Evolutionary conservation across 352 stramenopile species (phyloP), one percentile per base, ranked within the genome.

Genomic region (Phytophthora nicotianae): DNA sequence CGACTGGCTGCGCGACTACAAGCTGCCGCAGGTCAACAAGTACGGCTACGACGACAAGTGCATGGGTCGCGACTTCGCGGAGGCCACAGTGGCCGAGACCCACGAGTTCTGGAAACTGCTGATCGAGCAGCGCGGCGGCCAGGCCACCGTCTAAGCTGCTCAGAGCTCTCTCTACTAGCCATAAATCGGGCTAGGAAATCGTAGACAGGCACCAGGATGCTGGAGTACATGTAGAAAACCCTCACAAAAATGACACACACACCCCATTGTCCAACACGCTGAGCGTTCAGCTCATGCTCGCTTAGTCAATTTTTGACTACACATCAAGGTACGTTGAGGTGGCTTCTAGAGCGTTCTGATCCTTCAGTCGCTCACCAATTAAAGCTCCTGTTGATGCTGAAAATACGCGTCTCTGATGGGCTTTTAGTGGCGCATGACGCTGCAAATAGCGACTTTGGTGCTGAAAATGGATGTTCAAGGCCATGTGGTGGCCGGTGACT

Each of bases 1-100:
- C 70, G 96, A 99, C 84, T 99, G 97, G 97, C 97, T 99, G 75
- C 90, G 97, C 65, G 98, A 98, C 93, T 99, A 99, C 91, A 99
- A 99, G 86, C 98, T 98, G 62, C 97, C 98, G 23, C 96, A 99
- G 89, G 82, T 99, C 50, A 99, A 99, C 89, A 91, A 84, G 55
- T 99, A 99, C 82, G 97, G 96, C 70, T 99, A 98, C 75, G 97
- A 99, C 26, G 97, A 98, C 76, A 98, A 98, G 81, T 98, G 85
- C 68, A 95, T 97, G 79, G 79, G 83, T 66, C 77, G 84, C 49
- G 83, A 93, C 66, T 97, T 97, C 67, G 90, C 93, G 50, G 86
- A 95, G 60, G 80, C 78, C 19, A 85, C 89, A 23, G 86, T 95
- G 20, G 86, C 86, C 45, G 86, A 95, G 70, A 95, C 86, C 33